phyloP scores from a whole-genome alignment of 768 basidiomycete species.

The Thelephora aurantiotincta region DNA sequence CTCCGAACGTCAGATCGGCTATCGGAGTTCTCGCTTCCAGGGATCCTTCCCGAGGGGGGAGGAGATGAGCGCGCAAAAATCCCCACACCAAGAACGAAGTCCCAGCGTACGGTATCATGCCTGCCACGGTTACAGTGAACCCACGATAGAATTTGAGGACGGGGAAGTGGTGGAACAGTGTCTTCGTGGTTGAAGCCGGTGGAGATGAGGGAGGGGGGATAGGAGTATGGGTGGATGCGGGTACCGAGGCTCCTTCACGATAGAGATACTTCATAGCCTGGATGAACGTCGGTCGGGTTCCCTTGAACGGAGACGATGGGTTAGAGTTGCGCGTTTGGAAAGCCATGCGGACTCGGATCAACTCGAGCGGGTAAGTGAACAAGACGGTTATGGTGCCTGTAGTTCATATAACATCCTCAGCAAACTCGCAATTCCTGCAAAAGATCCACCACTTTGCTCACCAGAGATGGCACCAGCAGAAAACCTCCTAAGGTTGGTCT shows the following conservation, averaged over 20 bases:
- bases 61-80: slow-evolving; percentile 45
- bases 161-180: slow-evolving; percentile 46
- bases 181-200: slow-evolving; percentile 10
- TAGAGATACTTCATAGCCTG: slow-evolving; percentile 54
- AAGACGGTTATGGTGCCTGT: slow-evolving; percentile 79
- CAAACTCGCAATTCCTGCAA: background rate
- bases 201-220: slow-evolving; percentile 10
- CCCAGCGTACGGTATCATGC: slow-evolving; percentile 94
- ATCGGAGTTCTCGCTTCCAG: slow-evolving; percentile 26
- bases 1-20: slow-evolving; percentile 73
- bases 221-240: slow-evolving; percentile 10
- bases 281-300: slow-evolving; percentile 32
- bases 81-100: slow-evolving; percentile 92
- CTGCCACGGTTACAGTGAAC: slow-evolving; percentile 82
- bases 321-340: slow-evolving; percentile 42
- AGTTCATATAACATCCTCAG: no score
- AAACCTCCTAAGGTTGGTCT: slow-evolving; percentile 74
- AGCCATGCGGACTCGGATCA: slow-evolving; percentile 92
- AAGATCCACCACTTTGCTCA: slow-evolving; percentile 18
- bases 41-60: slow-evolving; percentile 23
- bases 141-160: slow-evolving; percentile 91
- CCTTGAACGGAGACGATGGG: background rate
- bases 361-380: slow-evolving; percentile 89
- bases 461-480: slow-evolving; percentile 81
- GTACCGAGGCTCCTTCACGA: slow-evolving; percentile 34